Base-by-base conservation (phyloP, 768 basidiomycete genomes). In the Sarcomyxa edulis region DNA sequence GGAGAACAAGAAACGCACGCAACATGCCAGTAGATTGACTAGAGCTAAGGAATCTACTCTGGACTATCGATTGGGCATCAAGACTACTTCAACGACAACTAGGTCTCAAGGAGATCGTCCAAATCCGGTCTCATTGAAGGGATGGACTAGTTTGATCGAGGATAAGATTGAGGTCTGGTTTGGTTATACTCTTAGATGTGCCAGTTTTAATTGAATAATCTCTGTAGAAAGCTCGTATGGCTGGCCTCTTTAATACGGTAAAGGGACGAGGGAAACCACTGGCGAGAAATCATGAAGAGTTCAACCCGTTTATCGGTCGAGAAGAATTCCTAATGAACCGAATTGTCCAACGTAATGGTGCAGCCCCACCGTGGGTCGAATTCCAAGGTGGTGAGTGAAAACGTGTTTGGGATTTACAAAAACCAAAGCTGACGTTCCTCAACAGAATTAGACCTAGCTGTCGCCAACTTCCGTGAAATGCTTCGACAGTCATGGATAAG, bases 261-360 rank as follows among this genome's bases (percentile, higher is more conserved):
- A 76, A 78, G 51, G 89, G 88, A 1, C 69, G 79, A 29, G 73
- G 73, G 6, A 49, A 65, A 35, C 72, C 72, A 14, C 47, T 74
- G 8, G 43, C 46, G 1, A 52, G 56, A 1, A 55, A 59, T 10
- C 52, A 48, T 14, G 71, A 72, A 22, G 72, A 73, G 46, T 52
- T 55, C 7, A 75, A 74, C 43, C 71, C 73, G 1, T 74, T 74
- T 58, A 81, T 93, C 43, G 73, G 72, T 6, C 69, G 83, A 6
- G 84, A 86, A 48, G 88, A 91, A 52, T 86, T 82, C 48, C 63
- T 92, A 33, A 80, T 92, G 81, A 93, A 91, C 48, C 76, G 89
- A 9, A 88, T 90, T 42, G 73, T 92, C 6, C 81, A 87, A 51
- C 68, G 78, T 35, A 83, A 89, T 46, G 87, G 84, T n/a, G 84